Percentiles rank a stretch among this genome's conserved stretches.
Conservation (phyloP, 768 basidiomycete species). For the Myochromella boudieri region DNA sequence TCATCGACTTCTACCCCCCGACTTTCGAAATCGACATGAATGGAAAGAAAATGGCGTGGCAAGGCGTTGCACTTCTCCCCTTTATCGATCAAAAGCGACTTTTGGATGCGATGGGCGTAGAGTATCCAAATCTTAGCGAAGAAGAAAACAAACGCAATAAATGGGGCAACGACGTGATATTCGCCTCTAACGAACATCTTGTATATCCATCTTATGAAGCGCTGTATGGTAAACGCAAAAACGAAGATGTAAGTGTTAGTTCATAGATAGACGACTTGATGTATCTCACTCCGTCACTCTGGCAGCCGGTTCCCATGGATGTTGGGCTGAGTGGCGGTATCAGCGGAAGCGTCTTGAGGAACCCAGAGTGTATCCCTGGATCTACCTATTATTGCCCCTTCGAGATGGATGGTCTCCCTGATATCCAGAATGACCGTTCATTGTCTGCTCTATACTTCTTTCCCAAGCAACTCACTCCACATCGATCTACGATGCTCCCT, state of each 20-base stretch:
- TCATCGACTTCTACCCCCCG: slow-evolving; percentile 92
- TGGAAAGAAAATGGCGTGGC: slow-evolving; percentile 99
- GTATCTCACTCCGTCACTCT: background rate
- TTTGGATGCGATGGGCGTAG: slow-evolving; percentile 76
- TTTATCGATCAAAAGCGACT: slow-evolving; percentile 90
- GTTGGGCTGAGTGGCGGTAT: slow-evolving; percentile 71
- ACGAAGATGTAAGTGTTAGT: slow-evolving; percentile 60
- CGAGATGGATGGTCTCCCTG: slow-evolving; percentile 54
- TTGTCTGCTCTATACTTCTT: slow-evolving; percentile 87
- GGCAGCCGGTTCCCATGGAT: slow-evolving; percentile 76
- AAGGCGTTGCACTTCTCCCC: slow-evolving; percentile 93
- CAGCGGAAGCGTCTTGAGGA: slow-evolving; percentile 75
- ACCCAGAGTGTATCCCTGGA: slow-evolving; percentile 88
- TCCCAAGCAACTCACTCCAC: slow-evolving; percentile 83
- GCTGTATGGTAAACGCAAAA: slow-evolving; percentile 89
- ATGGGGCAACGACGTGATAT: slow-evolving; percentile 82
- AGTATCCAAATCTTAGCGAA: slow-evolving; percentile 68
- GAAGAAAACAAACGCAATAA: slow-evolving; percentile 84
- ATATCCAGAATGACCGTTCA: slow-evolving; percentile 86
- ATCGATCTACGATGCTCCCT: slow-evolving; percentile 80
- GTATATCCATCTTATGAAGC: slow-evolving; percentile 87
- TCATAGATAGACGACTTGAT: too few species aligned
- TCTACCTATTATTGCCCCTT: slow-evolving; percentile 86
- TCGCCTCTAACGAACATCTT: slow-evolving; percentile 80
- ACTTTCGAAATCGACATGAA: slow-evolving; percentile 99